These are phyloP conservation scores for Vaccinium darrowii DNA, from an alignment of 148 eudicot genomes.

Conservation along the genomic window DNA sequence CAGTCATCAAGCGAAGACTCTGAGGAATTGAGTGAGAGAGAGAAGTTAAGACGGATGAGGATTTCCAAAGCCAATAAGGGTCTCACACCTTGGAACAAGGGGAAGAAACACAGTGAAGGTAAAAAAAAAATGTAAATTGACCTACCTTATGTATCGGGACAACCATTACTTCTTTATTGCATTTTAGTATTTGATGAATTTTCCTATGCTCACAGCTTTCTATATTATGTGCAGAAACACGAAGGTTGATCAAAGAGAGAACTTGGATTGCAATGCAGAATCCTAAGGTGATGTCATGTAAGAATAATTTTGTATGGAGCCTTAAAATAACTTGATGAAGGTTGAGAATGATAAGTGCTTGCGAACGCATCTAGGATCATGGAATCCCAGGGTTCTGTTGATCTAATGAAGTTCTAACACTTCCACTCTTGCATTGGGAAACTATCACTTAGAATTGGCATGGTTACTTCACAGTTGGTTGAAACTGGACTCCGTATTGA, in stretches of 20 bases:
- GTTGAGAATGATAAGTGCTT: background rate
- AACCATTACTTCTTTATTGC: conserved; percentile 7
- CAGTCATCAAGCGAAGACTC: conserved; percentile 41
- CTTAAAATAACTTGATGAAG: conserved; percentile 7
- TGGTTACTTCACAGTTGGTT: background rate
- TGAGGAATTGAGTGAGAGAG: conserved; percentile 58
- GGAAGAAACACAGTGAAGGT: conserved; percentile 94
- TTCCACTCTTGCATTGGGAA: background rate
- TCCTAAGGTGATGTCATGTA: conserved; percentile 98
- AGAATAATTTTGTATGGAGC: conserved; percentile 33
- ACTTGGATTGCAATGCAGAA: conserved; percentile 92
- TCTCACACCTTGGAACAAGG: conserved; percentile 89
- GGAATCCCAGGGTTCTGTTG: background rate
- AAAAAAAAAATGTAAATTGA: conserved; percentile 8
- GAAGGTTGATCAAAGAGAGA: conserved; percentile 67
- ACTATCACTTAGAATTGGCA: background rate
- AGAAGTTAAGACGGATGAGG: conserved; percentile 74
- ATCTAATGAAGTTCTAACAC: background rate
- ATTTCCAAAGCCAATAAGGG: conserved; percentile 98
- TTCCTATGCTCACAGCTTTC: background rate
- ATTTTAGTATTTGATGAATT: background rate
- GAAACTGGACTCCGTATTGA: no score
- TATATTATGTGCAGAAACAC: conserved; percentile 63
- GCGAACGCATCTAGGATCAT: background rate
- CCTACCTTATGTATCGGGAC: background rate